phyloP scores from a whole-genome alignment of 352 stramenopile genomes.

The Pythium periplocum region DNA sequence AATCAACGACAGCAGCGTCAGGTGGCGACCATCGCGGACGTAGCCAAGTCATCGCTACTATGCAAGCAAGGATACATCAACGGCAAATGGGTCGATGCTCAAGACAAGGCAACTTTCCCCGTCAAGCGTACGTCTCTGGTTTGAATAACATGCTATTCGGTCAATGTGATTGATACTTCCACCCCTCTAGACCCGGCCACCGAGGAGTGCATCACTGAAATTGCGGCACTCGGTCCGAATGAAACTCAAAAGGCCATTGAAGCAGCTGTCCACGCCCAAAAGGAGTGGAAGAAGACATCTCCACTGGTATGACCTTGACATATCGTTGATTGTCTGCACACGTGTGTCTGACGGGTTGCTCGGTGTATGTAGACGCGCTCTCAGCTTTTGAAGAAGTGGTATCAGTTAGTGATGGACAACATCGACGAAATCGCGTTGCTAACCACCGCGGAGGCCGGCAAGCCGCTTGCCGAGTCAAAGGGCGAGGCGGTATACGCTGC shows the following conservation, averaged over 20 bases:
- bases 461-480: constrained; percentile 91
- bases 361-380: constrained; percentile 29
- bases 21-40: constrained; percentile 18
- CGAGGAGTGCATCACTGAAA: constrained; percentile 48
- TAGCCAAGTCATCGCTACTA: constrained; percentile 50
- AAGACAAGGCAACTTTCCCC: constrained; percentile 41
- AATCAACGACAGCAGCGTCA: too few species aligned
- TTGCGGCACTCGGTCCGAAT: constrained; percentile 57
- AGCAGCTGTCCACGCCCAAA: constrained; percentile 52
- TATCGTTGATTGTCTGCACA: too few species aligned
- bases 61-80: constrained; percentile 65
- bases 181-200: constrained; percentile 55
- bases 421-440: constrained; percentile 82
- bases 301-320: constrained; percentile 26
- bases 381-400: constrained; percentile 69
- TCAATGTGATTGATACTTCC: too few species aligned
- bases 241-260: constrained; percentile 73
- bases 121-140: constrained; percentile 11
- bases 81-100: constrained; percentile 64
- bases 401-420: constrained; percentile 51
- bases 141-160: too few species aligned
- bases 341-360: neutral
- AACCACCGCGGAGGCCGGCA: constrained; percentile 96
- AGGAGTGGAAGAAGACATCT: constrained; percentile 57
- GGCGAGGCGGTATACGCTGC: constrained; percentile 93